Conservation (phyloP, 1,284 basidiomycete genomes). For the Kwoniella shivajii region DNA sequence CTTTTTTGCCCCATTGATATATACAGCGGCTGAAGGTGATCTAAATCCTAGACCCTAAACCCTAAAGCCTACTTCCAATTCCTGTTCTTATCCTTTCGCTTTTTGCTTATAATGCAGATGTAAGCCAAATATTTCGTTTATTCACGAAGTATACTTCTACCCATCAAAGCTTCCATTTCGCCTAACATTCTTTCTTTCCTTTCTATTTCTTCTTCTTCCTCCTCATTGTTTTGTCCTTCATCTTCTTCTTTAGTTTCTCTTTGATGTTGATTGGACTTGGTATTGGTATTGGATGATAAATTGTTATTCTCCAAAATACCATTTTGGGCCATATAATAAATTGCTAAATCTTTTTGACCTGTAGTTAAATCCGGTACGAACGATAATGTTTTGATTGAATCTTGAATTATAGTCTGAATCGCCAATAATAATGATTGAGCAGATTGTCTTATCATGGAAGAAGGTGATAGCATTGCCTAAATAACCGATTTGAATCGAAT, state of each 20-base stretch:
- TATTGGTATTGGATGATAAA: neutral
- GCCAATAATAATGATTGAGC: slow-evolving; percentile 43
- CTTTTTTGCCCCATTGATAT: no score
- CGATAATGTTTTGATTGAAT: slow-evolving; percentile 35
- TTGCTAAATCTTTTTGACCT: slow-evolving; percentile 41
- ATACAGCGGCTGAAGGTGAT: no score
- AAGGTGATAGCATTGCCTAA: slow-evolving; percentile 25
- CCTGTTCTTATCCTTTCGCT: no score
- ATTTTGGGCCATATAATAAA: slow-evolving; percentile 48
- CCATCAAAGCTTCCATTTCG: slow-evolving; percentile 33
- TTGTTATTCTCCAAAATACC: slow-evolving; percentile 20
- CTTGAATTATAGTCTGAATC: slow-evolving; percentile 40
- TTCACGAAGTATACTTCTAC: slow-evolving; percentile 15
- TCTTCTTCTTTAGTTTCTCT: neutral
- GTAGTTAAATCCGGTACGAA: slow-evolving; percentile 35
- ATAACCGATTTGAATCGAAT: neutral
- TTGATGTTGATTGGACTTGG: neutral
- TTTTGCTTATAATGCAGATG: no score
- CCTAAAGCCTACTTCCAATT: no score
- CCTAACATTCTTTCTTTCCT: slow-evolving; percentile 21
- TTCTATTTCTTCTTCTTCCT: neutral
- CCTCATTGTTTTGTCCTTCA: neutral
- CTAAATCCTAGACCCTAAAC: no score
- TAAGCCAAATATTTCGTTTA: neutral
- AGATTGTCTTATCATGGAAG: slow-evolving; percentile 39